phyloP scores from a whole-genome alignment of 306 rosid genomes.

The Quercus mongolica region DNA sequence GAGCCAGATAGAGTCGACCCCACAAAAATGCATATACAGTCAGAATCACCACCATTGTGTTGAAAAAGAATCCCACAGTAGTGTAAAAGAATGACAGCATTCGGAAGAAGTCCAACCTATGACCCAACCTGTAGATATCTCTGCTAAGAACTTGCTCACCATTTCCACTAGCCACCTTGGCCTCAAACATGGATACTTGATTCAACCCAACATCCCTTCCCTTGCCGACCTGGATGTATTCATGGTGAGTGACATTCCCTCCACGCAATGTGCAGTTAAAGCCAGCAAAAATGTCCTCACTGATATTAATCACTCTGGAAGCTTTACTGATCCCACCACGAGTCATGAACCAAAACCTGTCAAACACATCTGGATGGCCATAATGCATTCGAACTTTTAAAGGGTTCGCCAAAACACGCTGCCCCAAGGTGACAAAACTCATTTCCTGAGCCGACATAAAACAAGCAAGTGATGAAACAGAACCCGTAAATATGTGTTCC shows the following conservation, averaged over 20 bases:
- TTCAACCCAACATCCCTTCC: slow-evolving; percentile 93
- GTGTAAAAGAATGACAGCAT: slow-evolving; percentile 86
- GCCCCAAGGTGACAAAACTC: slow-evolving; percentile 90
- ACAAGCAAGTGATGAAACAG: slow-evolving; percentile 93
- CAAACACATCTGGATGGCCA: slow-evolving; percentile 97
- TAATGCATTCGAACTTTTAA: slow-evolving; percentile 87
- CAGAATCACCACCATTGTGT: slow-evolving; percentile 66
- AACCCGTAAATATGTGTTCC: slow-evolving; percentile 85
- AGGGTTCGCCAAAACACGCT: slow-evolving; percentile 83
- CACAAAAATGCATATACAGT: slow-evolving; percentile 81
- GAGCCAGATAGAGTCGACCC: slow-evolving; percentile 79
- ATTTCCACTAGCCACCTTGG: slow-evolving; percentile 90
- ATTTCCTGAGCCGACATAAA: slow-evolving; percentile 96
- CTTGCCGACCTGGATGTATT: slow-evolving; percentile 90
- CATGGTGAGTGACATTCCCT: slow-evolving; percentile 88
- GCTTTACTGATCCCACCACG: slow-evolving; percentile 95
- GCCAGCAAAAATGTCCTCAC: slow-evolving; percentile 91
- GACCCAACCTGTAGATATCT: slow-evolving; percentile 84
- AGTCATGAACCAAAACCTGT: slow-evolving; percentile 81
- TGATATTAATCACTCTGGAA: slow-evolving; percentile 82
- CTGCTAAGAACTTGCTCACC: slow-evolving; percentile 87
- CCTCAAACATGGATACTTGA: slow-evolving; percentile 91
- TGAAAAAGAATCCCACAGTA: slow-evolving; percentile 83
- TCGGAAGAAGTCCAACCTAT: slow-evolving; percentile 75
- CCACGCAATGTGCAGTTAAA: slow-evolving; percentile 86